phyloP scores from a whole-genome alignment of 179 eudicot species.

The Amaranthus tricolor region DNA sequence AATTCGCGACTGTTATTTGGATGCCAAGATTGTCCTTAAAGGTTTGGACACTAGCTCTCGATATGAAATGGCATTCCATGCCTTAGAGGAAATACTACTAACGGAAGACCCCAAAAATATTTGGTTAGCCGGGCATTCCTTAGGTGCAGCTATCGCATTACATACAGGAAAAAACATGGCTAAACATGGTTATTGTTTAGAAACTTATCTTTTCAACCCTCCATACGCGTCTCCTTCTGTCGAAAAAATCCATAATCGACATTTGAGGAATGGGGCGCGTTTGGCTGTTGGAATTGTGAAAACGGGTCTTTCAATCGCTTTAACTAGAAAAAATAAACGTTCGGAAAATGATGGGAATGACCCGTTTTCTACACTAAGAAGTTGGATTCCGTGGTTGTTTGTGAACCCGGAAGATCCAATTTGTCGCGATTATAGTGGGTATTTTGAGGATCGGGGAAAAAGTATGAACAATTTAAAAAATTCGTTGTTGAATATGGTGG shows the following conservation, averaged over 20 bases:
- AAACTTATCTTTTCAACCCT: conserved; percentile 66
- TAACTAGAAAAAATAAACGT: conserved; percentile 27
- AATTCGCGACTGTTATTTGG: conserved; percentile 56
- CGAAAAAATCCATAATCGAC: conserved; percentile 45
- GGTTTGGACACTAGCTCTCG: conserved; percentile 55
- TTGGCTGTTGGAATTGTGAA: conserved; percentile 54
- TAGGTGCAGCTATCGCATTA: conserved; percentile 75
- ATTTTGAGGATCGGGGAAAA: conserved; percentile 67
- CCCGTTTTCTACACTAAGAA: conserved; percentile 40
- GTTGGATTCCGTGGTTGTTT: conserved; percentile 63
- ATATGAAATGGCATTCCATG: conserved; percentile 47
- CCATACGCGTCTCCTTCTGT: conserved; percentile 61
- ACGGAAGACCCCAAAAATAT: conserved; percentile 38
- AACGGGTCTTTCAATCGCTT: conserved; percentile 56
- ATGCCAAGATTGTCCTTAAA: conserved; percentile 47
- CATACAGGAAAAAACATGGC: conserved; percentile 70
- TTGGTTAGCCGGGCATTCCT: conserved; percentile 78
- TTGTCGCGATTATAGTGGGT: conserved; percentile 70
- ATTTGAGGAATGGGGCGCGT: conserved; percentile 53
- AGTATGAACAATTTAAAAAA: conserved; percentile 31
- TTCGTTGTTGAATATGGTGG: conserved; percentile 44
- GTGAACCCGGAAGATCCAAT: conserved; percentile 60
- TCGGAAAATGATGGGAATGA: conserved; percentile 17
- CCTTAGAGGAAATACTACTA: conserved; percentile 43
- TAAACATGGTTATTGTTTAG: conserved; percentile 44